Conservation (phyloP, 2,329 filamentous ascomycete genomes). For the Alternaria panax region DNA sequence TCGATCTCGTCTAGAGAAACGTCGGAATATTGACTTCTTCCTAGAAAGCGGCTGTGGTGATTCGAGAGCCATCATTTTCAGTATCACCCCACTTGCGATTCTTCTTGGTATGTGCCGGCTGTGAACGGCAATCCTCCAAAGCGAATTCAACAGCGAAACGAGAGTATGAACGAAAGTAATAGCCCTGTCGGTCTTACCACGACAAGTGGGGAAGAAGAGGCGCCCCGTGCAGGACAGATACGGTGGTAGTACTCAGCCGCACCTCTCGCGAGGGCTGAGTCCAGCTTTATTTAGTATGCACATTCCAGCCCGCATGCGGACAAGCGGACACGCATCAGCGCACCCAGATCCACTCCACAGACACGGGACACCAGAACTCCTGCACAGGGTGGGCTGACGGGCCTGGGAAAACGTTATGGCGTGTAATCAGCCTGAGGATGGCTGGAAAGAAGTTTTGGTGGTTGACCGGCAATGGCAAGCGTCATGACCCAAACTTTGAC, state of each 20-base stretch:
- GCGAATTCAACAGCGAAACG: not conserved
- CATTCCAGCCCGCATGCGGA: conserved; percentile 7
- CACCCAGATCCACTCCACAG: conserved; percentile 9
- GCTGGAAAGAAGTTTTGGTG: conserved; percentile 3
- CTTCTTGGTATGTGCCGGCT: not conserved
- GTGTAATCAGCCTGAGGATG: conserved; percentile 1
- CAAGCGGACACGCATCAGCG: conserved; percentile 10
- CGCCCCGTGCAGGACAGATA: conserved; percentile 6
- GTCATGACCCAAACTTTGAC: conserved; percentile 10
- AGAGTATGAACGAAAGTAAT: conserved; percentile 2
- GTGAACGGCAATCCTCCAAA: not conserved
- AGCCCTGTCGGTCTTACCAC: conserved; percentile 1
- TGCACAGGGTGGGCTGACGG: conserved; percentile 1
- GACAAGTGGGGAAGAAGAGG: conserved; percentile 4
- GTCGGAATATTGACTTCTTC: conserved; percentile 31
- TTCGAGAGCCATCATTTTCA: conserved; percentile 25
- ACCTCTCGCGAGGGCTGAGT: conserved; percentile 17
- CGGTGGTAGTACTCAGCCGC: conserved; percentile 14
- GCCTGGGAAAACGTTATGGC: not conserved
- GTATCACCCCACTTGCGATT: conserved; percentile 7
- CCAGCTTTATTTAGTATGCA: conserved; percentile 21
- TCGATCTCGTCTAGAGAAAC: conserved; percentile 24
- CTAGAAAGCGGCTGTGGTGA: conserved; percentile 17
- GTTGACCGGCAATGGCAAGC: conserved; percentile 9
- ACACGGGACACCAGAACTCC: conserved; percentile 2